Evolutionary conservation across 2,329 filamentous ascomycete genomes (phyloP), one percentile per base, ranked within the genome.

Genomic region (Tolypocladium paradoxum): DNA sequence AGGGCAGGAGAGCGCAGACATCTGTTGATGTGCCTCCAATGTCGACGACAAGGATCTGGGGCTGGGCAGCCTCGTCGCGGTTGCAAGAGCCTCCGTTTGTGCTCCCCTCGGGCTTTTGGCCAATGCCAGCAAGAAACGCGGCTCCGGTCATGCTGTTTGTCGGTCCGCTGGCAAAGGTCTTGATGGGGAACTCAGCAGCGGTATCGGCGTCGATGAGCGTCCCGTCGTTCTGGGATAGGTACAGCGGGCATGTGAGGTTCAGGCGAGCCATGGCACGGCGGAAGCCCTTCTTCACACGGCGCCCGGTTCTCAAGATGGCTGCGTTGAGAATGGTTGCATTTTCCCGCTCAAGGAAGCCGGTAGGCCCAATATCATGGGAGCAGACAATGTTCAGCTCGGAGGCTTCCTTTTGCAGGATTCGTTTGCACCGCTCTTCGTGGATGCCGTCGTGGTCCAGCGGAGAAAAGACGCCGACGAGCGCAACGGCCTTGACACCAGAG

Each of bases 21-120:
- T 84, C 81, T 2, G 79, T 79, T 0, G 80, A 84, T 0, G 81
- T 84, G 18, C 81, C 81, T 8, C 81, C 81, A 31, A 84, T 74
- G 58, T 84, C 81, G 2, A 82, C 72, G 0, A 82, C 78, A 45
- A 82, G 58, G 1, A 72, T 49, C 37, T 71, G 69, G 1, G 67
- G 65, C 24, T 64, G 27, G 20, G 43, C 6, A 20, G 18, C 27
- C 11, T 33, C 43, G 7, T 46, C 43, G 27, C 27, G 5, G 6
- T 58, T 16, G 34, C 50, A 0, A 29, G 34, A 3, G 14, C 43
- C 49, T 18, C 31, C 52, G 3, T 47, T n/a, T 14, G 36, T 29
- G 1, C 37, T 33, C 6, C 20, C 24, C 14, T 36, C 38, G 9
- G 40, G 37, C 27, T 48, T 16, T 29, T 69, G 66, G 27, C 75